Percentiles rank a stretch among this genome's conserved stretches.
Evolutionary conservation across 164 flowering plant genomes (phyloP).

Genomic region (Dillenia suffruticosa): DNA sequence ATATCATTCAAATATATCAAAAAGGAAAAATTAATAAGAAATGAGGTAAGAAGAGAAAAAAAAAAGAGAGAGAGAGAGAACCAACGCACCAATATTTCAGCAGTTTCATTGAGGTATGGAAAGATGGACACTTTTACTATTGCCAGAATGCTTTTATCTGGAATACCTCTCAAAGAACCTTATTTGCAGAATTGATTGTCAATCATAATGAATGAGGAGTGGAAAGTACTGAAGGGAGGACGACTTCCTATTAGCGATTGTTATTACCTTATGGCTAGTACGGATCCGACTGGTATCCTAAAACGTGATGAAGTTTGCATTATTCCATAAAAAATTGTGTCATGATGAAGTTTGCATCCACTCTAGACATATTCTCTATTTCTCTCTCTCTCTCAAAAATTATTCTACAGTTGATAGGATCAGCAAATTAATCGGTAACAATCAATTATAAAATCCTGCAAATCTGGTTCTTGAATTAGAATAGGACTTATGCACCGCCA

Average conservation of each 20-base stretch:
- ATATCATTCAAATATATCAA: too few species aligned
- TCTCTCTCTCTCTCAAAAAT: too few species aligned
- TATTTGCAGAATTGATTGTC: conserved; percentile 44
- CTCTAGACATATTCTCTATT: too few species aligned
- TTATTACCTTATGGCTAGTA: conserved; percentile 77
- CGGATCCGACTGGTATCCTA: conserved; percentile 76
- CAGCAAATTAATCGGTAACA: too few species aligned
- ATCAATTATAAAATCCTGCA: too few species aligned
- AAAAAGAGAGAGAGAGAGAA: too few species aligned
- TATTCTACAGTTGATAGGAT: too few species aligned
- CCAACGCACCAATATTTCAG: background rate
- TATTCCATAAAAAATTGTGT: conserved; percentile 54
- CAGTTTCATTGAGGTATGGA: conserved; percentile 58
- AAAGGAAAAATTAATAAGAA: too few species aligned
- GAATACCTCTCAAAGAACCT: conserved; percentile 76
- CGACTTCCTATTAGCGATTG: conserved; percentile 56
- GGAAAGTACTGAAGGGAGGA: conserved; percentile 52
- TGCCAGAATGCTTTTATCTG: conserved; percentile 58
- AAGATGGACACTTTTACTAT: conserved; percentile 18
- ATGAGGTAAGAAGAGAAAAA: too few species aligned
- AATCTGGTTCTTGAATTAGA: too few species aligned
- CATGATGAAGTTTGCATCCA: too few species aligned
- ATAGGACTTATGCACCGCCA: too few species aligned
- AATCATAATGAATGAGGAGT: conserved; percentile 34
- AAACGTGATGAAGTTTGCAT: conserved; percentile 66